phyloP scores from a whole-genome alignment of 1,284 basidiomycete species.

The Chiua sp. region DNA sequence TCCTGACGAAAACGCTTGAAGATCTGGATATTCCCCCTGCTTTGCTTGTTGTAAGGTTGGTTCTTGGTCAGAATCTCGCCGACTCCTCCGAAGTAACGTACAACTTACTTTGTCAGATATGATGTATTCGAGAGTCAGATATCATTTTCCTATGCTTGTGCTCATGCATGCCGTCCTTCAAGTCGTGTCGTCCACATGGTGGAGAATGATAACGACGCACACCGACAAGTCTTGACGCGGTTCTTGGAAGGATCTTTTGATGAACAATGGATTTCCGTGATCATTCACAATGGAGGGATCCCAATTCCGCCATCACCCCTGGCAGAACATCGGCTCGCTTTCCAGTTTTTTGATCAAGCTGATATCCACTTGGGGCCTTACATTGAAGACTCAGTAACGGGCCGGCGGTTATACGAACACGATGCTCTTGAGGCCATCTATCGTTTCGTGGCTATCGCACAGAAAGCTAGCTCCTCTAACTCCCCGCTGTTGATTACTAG shows the following conservation, averaged over 20 bases:
- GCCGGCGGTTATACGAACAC: constrained; percentile 56
- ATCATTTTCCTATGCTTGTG: constrained; percentile 58
- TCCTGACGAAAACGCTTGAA: constrained; percentile 61
- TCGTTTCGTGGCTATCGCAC: constrained; percentile 46
- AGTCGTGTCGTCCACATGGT: constrained; percentile 68
- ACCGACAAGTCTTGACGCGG: constrained; percentile 53
- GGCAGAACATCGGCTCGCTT: constrained; percentile 45
- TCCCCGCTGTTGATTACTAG: constrained; percentile 48
- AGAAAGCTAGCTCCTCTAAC: constrained; percentile 16
- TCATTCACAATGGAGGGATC: constrained; percentile 45
- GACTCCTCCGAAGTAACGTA: constrained; percentile 2
- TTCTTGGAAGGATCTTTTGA: constrained; percentile 34
- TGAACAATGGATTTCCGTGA: constrained; percentile 51
- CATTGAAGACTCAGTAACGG: constrained; percentile 58
- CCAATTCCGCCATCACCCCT: constrained; percentile 53
- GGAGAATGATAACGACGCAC: constrained; percentile 58
- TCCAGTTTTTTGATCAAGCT: constrained; percentile 54
- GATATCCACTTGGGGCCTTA: constrained; percentile 37
- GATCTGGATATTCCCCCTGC: constrained; percentile 62
- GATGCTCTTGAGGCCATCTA: constrained; percentile 62
- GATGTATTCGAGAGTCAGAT: constrained; percentile 65
- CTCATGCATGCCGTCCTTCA: constrained; percentile 48
- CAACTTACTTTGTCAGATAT: constrained; percentile 48
- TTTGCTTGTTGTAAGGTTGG: constrained; percentile 64
- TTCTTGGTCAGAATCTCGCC: constrained; percentile 1